Base-by-base conservation (phyloP, 2,329 filamentous ascomycete genomes). In the Colletotrichum karsti region DNA sequence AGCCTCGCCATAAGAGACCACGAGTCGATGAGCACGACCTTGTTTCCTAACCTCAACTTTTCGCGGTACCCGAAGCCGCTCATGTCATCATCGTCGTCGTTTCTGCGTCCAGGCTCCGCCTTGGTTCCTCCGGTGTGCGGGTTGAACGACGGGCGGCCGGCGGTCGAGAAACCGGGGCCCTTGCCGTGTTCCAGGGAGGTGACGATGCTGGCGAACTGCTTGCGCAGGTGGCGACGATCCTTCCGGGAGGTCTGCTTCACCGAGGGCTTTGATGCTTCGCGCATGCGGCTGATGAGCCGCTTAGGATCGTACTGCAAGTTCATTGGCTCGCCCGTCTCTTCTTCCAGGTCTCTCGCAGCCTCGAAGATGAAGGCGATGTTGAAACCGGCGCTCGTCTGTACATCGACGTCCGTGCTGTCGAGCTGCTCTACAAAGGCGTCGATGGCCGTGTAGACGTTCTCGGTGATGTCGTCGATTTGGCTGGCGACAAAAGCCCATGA, bases 351-450 rank as follows among this genome's bases (percentile, higher is more conserved):
- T 35, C 85, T 82, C 3, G 83, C 83, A 69, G 92, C 92, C 78
- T 97, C 94, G 74, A 93, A 95, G 10, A 97, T 84, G 9, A 97
- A 83, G 1, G 94, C 94, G 67, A 97, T 94, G 77, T 93, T 93
- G 74, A 92, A 88, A 4, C 92, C 93, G 0, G 93, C 92, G 4
- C 91, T 89, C 50, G 93, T 89, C 74, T 96, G 93, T 1, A 97
- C 92, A 8, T 87, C 83, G 1, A 90, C 83, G 66, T 94, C 90
- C 33, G 85, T 85, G 76, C 92, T 94, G 67, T 95, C 90, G 18
- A 97, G 90, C 78, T 97, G 94, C 53, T 97, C 94, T 44, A 93
- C 90, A 73, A 97, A 94, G 2, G 91, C 90, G 59, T 96, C 92
- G 73, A 96, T 87, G 15, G 93, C 91, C 28, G 88, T 81, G 70